Percentiles rank a stretch among this genome's conserved stretches.
phyloP scores from a whole-genome alignment of 345 rosid species.

The Syzygium jambos region DNA sequence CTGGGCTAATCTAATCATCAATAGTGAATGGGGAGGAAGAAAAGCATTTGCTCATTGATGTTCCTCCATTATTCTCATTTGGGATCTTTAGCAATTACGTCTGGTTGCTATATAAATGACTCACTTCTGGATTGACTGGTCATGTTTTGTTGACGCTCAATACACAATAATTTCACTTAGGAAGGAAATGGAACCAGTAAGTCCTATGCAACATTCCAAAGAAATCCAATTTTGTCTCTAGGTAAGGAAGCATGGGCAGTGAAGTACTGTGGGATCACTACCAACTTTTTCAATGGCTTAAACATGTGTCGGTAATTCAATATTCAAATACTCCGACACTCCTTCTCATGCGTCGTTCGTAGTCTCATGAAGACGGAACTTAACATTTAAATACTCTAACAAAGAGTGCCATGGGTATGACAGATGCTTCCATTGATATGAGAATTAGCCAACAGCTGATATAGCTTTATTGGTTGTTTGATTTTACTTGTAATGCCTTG shows the following conservation, averaged over 20 bases:
- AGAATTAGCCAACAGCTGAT: neutral
- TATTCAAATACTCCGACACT: neutral
- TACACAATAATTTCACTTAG: neutral
- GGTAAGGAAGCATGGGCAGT: neutral
- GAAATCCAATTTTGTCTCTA: neutral
- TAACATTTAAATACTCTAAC: neutral
- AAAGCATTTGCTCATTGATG: neutral
- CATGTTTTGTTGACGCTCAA: neutral
- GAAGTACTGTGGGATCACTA: neutral
- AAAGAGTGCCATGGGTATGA: neutral
- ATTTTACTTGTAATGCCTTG: neutral
- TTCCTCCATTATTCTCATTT: neutral
- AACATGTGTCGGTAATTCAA: neutral
- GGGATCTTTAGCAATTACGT: neutral
- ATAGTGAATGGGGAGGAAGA: neutral
- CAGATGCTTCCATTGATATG: neutral
- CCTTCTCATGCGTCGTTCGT: neutral
- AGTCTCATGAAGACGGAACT: neutral
- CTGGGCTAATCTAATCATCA: neutral
- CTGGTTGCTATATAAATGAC: neutral
- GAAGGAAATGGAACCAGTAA: neutral
- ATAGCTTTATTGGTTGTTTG: neutral
- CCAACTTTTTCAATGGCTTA: neutral
- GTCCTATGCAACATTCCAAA: neutral
- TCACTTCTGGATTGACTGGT: neutral